Evolutionary conservation across 2,329 filamentous ascomycete genomes (phyloP).

Genomic region (Ampelomyces quisqualis): DNA sequence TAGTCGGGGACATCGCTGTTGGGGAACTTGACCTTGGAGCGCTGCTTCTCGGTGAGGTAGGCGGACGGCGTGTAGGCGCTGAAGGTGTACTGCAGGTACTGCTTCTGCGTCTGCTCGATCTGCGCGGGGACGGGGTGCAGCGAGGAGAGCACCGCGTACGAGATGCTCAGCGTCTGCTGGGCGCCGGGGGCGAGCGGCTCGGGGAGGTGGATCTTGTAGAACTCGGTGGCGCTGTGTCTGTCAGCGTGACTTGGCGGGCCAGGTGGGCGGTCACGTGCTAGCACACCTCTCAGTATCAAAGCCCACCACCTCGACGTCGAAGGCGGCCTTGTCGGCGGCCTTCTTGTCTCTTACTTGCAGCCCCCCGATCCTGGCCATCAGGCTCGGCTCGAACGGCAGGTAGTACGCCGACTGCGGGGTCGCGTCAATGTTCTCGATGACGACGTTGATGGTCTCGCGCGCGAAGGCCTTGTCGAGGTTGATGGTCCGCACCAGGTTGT

Average conservation of each 20-base stretch:
- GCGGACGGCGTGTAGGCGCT: constrained; percentile 81
- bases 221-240: constrained; percentile 55
- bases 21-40: constrained; percentile 92
- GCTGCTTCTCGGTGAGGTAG: constrained; percentile 87
- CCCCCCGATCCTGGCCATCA: constrained; percentile 76
- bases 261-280: background rate
- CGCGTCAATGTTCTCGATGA: constrained; percentile 82
- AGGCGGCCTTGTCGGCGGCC: constrained; percentile 64
- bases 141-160: constrained; percentile 77
- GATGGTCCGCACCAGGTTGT: constrained; percentile 84
- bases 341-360: constrained; percentile 94
- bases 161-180: constrained; percentile 84
- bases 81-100: constrained; percentile 84
- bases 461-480: constrained; percentile 92
- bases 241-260: constrained; percentile 2
- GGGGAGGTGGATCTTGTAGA: constrained; percentile 80
- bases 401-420: constrained; percentile 87
- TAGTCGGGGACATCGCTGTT: constrained; percentile 79
- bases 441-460: constrained; percentile 88
- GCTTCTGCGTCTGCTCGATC: constrained; percentile 81
- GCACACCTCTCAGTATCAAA: constrained; percentile 56
- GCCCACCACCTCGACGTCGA: constrained; percentile 67
- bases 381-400: constrained; percentile 75
- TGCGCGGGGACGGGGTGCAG: constrained; percentile 76
- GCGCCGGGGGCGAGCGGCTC: constrained; percentile 71